A percentile compares a stretch with the other conserved stretches of the same genome.
phyloP scores from a whole-genome alignment of 2,329 filamentous ascomycete genomes.

The Ilyonectria robusta region DNA sequence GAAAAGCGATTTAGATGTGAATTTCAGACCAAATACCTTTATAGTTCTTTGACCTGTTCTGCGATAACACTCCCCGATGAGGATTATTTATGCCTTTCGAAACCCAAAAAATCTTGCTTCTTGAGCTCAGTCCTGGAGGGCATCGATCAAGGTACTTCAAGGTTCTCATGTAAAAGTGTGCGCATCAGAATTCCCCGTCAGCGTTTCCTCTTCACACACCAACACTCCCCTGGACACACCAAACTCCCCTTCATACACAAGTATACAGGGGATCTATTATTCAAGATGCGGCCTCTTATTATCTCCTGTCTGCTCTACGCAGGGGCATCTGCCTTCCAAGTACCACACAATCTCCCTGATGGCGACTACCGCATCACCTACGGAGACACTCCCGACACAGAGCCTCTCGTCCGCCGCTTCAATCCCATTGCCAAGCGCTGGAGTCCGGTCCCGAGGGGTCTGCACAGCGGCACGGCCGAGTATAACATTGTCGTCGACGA shows the following conservation, averaged over 20 bases:
- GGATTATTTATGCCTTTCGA: no score
- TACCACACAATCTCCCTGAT: constrained; percentile 20
- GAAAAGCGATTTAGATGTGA: constrained; percentile 30
- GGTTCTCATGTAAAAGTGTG: no score
- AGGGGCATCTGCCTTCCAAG: constrained; percentile 14
- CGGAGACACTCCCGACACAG: neutral
- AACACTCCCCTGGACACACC: no score
- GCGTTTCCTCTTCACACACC: no score
- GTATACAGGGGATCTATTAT: no score
- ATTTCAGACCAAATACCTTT: constrained; percentile 17
- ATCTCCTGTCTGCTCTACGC: neutral
- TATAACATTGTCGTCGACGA: constrained; percentile 29
- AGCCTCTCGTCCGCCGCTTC: constrained; percentile 9
- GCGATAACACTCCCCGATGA: neutral
- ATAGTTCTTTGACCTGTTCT: neutral
- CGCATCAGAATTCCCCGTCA: no score
- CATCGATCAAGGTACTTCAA: no score
- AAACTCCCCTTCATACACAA: neutral
- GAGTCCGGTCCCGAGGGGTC: neutral
- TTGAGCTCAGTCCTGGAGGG: neutral
- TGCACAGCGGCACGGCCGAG: constrained; percentile 15
- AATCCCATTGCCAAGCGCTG: constrained; percentile 3
- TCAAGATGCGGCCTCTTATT: constrained; percentile 4
- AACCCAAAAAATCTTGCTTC: no score
- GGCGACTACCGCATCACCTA: constrained; percentile 23